These are phyloP conservation scores for Chrysanthemum seticuspe DNA, from an alignment of 129 eudicot genomes.

Conservation along the genomic window DNA sequence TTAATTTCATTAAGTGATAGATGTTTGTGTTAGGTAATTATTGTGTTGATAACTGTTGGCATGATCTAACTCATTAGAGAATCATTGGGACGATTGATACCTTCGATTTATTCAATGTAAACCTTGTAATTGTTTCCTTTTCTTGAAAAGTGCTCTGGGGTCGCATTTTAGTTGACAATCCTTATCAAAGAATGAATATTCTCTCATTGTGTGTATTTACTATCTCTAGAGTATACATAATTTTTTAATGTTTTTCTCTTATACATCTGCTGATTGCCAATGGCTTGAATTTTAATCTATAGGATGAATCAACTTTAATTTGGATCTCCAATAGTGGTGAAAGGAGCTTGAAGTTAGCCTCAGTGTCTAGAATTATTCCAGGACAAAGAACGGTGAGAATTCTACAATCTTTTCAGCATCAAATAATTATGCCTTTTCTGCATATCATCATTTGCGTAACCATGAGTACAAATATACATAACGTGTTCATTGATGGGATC, in stretches of 20 bases:
- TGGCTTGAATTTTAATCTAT: conserved; percentile 16
- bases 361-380: conserved; percentile 82
- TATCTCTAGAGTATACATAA: neutral
- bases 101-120: neutral
- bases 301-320: conserved; percentile 74
- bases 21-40: neutral
- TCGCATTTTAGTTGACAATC: neutral
- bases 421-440: conserved; percentile 11
- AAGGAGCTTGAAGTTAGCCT: conserved; percentile 72
- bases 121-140: neutral
- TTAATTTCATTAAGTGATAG: too few relatives aligned
- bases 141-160: neutral
- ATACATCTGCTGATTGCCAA: conserved; percentile 21
- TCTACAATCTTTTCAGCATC: conserved; percentile 22
- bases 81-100: conserved; percentile 8
- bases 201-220: neutral
- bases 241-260: neutral
- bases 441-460: conserved; percentile 6
- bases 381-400: conserved; percentile 95
- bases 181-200: neutral
- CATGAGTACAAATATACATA: neutral
- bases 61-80: neutral
- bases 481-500: neutral
- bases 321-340: conserved; percentile 88
- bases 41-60: neutral